These are phyloP conservation scores for Monilinia aucupariae DNA, from an alignment of 2,329 filamentous ascomycete species.

Conservation along the genomic window DNA sequence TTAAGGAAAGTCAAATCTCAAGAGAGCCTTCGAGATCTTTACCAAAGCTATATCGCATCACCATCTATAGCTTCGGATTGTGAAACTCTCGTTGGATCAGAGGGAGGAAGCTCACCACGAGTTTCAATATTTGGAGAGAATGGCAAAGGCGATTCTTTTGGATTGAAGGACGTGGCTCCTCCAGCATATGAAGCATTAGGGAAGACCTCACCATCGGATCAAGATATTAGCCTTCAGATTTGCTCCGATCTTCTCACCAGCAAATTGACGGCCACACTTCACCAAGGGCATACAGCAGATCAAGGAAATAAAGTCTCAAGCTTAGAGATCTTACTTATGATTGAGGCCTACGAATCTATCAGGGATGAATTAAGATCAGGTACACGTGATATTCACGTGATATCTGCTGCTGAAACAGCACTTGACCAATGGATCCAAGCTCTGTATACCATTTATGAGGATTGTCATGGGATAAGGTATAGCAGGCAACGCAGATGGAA, in stretches of 20 bases:
- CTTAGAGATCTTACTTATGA: constrained; percentile 33
- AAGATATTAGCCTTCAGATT: constrained; percentile 31
- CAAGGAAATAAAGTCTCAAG: constrained; percentile 25
- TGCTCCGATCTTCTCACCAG: constrained; percentile 30
- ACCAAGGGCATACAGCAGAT: constrained; percentile 21
- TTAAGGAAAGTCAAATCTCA: constrained; percentile 33
- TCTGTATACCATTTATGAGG: constrained; percentile 31
- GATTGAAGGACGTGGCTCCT: not conserved
- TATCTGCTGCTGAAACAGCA: constrained; percentile 20
- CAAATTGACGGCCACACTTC: constrained; percentile 27
- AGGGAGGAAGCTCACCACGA: constrained; percentile 14
- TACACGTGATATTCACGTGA: constrained; percentile 22
- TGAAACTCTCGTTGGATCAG: constrained; percentile 21
- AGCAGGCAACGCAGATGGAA: not conserved
- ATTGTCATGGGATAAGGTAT: not conserved
- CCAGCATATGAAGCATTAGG: not conserved
- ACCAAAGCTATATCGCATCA: constrained; percentile 18
- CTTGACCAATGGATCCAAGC: constrained; percentile 32
- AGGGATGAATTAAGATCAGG: constrained; percentile 21
- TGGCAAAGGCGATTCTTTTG: not conserved
- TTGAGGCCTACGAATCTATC: constrained; percentile 32
- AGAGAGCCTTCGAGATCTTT: constrained; percentile 28
- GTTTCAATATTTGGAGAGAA: constrained; percentile 1
- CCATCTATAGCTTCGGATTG: constrained; percentile 14
- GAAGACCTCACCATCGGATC: constrained; percentile 13